Percentiles rank a stretch among this genome's conserved stretches.
These are phyloP conservation scores for Colletotrichum sp. DNA, from an alignment of 2,329 filamentous ascomycete species.

Conservation along the genomic window DNA sequence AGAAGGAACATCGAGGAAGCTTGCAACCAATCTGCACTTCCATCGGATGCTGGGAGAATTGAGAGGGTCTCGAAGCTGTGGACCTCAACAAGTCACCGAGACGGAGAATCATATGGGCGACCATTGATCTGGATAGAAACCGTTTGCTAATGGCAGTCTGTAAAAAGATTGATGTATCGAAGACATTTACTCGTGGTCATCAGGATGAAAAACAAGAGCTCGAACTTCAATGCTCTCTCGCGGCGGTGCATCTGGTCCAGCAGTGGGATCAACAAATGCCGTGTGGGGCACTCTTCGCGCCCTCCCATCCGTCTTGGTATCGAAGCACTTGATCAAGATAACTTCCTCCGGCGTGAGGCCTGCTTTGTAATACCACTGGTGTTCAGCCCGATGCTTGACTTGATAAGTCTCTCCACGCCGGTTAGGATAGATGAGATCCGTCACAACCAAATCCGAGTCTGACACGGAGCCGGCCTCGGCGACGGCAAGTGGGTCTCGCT, in stretches of 20 bases:
- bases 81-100: neutral
- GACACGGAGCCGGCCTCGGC: conserved; percentile 54
- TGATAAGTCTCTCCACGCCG: conserved; percentile 55
- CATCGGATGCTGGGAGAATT: neutral
- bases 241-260: conserved; percentile 43
- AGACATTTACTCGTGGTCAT: conserved; percentile 27
- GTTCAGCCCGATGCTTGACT: conserved; percentile 44
- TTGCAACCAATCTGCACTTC: neutral
- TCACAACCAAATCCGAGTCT: conserved; percentile 54
- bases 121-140: neutral
- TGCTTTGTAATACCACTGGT: conserved; percentile 60
- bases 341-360: conserved; percentile 58
- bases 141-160: neutral
- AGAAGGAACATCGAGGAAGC: neutral
- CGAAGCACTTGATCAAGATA: conserved; percentile 66
- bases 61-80: neutral
- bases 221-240: conserved; percentile 68
- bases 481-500: conserved; percentile 59
- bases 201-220: conserved; percentile 56
- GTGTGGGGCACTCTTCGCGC: conserved; percentile 60
- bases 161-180: neutral
- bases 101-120: neutral
- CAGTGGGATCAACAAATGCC: conserved; percentile 55
- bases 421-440: conserved; percentile 55
- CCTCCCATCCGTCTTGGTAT: conserved; percentile 59